Conservation (phyloP, 495 filamentous ascomycete species). For the Penicillium samsonianum region DNA sequence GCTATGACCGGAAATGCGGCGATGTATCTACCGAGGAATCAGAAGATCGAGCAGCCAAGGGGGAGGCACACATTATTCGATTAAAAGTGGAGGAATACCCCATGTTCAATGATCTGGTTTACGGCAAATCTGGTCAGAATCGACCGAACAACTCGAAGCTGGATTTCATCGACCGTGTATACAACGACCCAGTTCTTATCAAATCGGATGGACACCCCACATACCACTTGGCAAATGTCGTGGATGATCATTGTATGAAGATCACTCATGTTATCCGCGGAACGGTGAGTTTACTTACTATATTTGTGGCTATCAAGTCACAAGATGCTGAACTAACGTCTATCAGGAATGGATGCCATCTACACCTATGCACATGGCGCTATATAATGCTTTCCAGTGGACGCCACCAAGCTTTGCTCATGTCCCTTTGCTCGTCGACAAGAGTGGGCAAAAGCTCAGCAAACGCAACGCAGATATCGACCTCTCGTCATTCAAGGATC, state of each 20-base stretch:
- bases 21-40: slow-evolving; percentile 67
- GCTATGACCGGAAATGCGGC: slow-evolving; percentile 78
- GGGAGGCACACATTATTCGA: slow-evolving; percentile 76
- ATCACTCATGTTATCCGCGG: slow-evolving; percentile 95
- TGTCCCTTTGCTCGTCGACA: slow-evolving; percentile 80
- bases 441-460: slow-evolving; percentile 78
- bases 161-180: slow-evolving; percentile 50
- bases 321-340: slow-evolving; percentile 7
- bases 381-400: slow-evolving; percentile 92
- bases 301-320: neutral
- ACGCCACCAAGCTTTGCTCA: slow-evolving; percentile 80
- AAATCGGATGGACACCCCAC: slow-evolving; percentile 92
- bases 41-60: slow-evolving; percentile 61
- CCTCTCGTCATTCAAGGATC: slow-evolving; percentile 65
- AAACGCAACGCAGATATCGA: slow-evolving; percentile 78
- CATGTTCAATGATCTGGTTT: slow-evolving; percentile 72
- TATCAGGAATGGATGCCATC: slow-evolving; percentile 86
- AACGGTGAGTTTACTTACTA: slow-evolving; percentile 51
- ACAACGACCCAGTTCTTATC: slow-evolving; percentile 78
- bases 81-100: slow-evolving; percentile 65
- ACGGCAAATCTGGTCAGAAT: slow-evolving; percentile 59
- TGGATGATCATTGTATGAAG: slow-evolving; percentile 91
- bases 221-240: slow-evolving; percentile 95
- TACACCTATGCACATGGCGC: slow-evolving; percentile 81
- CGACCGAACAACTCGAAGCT: slow-evolving; percentile 44